Conservation (phyloP, 176 grass and related monocot species). For the Zizania latifolia region DNA sequence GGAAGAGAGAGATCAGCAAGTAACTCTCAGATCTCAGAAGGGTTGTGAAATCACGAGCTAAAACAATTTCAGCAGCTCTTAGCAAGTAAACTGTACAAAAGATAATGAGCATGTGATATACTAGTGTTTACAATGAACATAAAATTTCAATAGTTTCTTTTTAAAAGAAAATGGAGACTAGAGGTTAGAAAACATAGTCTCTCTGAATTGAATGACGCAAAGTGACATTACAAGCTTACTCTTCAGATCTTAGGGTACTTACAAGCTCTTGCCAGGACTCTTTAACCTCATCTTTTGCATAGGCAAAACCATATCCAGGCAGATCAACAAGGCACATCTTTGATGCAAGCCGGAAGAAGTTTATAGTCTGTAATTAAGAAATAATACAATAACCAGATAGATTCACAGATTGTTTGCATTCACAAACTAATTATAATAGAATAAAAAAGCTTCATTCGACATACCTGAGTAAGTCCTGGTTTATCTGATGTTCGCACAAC, state of each 20-base stretch:
- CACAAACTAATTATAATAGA: slow-evolving; percentile 1
- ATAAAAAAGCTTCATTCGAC: not conserved
- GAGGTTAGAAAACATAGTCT: not conserved
- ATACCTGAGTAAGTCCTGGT: slow-evolving; percentile 93
- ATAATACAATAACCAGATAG: not conserved
- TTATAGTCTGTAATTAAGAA: slow-evolving; percentile 59
- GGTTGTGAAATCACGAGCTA: not conserved
- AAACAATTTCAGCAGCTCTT: not conserved
- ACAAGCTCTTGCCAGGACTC: slow-evolving; percentile 97
- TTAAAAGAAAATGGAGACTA: not conserved
- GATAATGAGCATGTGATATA: not conserved
- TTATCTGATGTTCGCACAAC: slow-evolving; percentile 94
- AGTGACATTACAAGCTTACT: not conserved
- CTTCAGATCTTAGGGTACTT: slow-evolving; percentile 34
- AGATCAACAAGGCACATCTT: slow-evolving; percentile 87
- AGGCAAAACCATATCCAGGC: slow-evolving; percentile 98
- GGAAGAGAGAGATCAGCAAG: not conserved
- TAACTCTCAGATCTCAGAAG: not conserved
- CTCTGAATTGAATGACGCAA: not conserved
- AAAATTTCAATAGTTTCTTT: not conserved
- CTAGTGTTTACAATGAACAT: not conserved
- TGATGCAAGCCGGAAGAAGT: slow-evolving; percentile 86
- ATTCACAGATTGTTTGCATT: not conserved
- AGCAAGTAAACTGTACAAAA: not conserved
- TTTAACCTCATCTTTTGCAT: slow-evolving; percentile 98